Conservation (phyloP, 1,139 yeast species). For the Hansenula lynferdii region DNA sequence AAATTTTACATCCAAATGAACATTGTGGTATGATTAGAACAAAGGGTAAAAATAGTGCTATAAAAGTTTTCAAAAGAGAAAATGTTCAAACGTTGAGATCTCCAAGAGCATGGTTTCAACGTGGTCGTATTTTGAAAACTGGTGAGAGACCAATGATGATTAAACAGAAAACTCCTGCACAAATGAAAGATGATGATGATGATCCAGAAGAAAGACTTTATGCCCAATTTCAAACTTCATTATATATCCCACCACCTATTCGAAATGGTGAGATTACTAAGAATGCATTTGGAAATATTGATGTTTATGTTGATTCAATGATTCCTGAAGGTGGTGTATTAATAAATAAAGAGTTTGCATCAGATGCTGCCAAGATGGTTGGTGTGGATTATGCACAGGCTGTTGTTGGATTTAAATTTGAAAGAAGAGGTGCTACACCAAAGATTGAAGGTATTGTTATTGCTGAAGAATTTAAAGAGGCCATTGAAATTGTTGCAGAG, state of each 20-base stretch:
- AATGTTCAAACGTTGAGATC: conserved; percentile 63
- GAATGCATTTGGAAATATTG: conserved; percentile 80
- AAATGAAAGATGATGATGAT: conserved; percentile 30
- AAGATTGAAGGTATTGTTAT: conserved; percentile 75
- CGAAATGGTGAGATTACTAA: conserved; percentile 63
- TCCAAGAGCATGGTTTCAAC: conserved; percentile 82
- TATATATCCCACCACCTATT: conserved; percentile 59
- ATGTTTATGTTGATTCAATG: conserved; percentile 73
- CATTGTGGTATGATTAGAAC: conserved; percentile 70
- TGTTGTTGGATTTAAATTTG: conserved; percentile 80
- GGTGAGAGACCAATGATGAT: conserved; percentile 66
- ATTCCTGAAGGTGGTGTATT: conserved; percentile 78
- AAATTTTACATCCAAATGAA: conserved; percentile 65
- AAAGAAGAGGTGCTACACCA: conserved; percentile 51
- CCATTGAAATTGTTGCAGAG: conserved; percentile 52
- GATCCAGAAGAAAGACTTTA: conserved; percentile 61
- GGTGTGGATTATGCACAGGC: conserved; percentile 84
- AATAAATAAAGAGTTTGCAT: conserved; percentile 48
- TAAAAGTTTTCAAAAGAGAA: conserved; percentile 58
- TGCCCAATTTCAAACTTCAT: conserved; percentile 71
- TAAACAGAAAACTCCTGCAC: conserved; percentile 20
- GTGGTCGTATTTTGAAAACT: conserved; percentile 68
- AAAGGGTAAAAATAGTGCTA: conserved; percentile 31
- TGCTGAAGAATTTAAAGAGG: conserved; percentile 59
- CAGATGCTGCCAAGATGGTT: conserved; percentile 64